Conservation (phyloP, 495 filamentous ascomycete genomes). For the Chaetomium cochliodes region DNA sequence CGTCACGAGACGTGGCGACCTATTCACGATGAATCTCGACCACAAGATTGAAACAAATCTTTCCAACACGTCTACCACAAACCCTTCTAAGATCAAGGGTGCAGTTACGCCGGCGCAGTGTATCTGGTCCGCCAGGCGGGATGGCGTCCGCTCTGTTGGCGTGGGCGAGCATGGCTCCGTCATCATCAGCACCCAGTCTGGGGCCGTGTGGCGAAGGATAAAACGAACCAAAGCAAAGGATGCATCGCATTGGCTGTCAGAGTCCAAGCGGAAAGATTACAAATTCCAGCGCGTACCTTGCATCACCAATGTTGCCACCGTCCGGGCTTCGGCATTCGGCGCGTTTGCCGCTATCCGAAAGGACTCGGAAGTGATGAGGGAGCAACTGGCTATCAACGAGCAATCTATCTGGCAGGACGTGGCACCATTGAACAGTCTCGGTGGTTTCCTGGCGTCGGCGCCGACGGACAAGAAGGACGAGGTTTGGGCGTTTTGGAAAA, state of each 20-base stretch:
- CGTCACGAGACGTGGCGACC: conserved; percentile 75
- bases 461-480: conserved; percentile 32
- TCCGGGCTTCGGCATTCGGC: conserved; percentile 83
- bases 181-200: conserved; percentile 87
- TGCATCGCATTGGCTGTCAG: conserved; percentile 51
- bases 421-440: conserved; percentile 63
- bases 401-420: conserved; percentile 73
- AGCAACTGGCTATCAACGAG: conserved; percentile 64
- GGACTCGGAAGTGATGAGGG: conserved; percentile 78
- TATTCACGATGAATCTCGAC: conserved; percentile 76
- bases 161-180: conserved; percentile 93
- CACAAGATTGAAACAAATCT: conserved; percentile 59
- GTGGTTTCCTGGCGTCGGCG: conserved; percentile 42
- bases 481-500: conserved; percentile 38
- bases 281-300: conserved; percentile 89
- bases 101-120: conserved; percentile 71
- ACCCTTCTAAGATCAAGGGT: conserved; percentile 79
- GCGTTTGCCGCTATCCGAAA: conserved; percentile 84
- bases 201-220: conserved; percentile 85
- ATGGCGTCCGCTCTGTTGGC: conserved; percentile 75
- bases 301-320: conserved; percentile 76
- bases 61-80: conserved; percentile 73
- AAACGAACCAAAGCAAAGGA: conserved; percentile 79
- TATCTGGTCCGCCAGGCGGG: conserved; percentile 88
- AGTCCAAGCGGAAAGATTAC: conserved; percentile 72